Evolutionary conservation across 371 early-diverging fungal species (phyloP), one percentile per base, ranked within the genome.

Genomic region (Mortierella sp.): DNA sequence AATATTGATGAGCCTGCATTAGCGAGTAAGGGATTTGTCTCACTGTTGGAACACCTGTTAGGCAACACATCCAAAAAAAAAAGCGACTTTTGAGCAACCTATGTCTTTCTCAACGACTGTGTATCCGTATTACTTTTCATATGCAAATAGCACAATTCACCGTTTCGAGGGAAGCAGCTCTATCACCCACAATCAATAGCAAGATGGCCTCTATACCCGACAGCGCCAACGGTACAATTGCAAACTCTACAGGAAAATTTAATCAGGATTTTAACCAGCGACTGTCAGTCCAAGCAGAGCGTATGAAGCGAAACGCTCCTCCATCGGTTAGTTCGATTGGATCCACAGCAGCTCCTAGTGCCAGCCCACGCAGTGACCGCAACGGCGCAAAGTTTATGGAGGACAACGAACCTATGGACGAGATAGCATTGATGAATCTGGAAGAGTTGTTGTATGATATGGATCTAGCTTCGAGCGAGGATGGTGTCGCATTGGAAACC

Each of bases 401-500:
- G 2, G 84, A 84, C 23, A 76, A 65, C 26, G 80, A 84, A 64
- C 70, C 83, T 10, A 52, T 83, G 38, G 84, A 86, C 53, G 82
- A 86, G 53, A 66, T 83, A 18, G 81, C 82, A 7, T 66, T 86
- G 67, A 76, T 86, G 42, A 83, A 89, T 31, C 81, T 88, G 54
- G 86, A 87, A 43, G 87, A 89, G 51, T 78, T 91, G 14, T 65
- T 90, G 38, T 79, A 79, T 19, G 89, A 87, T 52, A 92, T 91
- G 82, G 87, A 91, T 27, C 87, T 91, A 87, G 70, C 89, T 7
- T 88, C 87, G 26, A 83, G 81, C 50, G 86, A 88, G 23, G 91
- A 89, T 48, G 91, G 91, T 0, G 84, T 89, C 1, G 91, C 86
- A 23, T 69, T 93, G 50, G 93, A 93, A 45, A 73, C 84, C 14